Evolutionary conservation across 176 grass and related monocot species (phyloP).

Genomic region (Tuctoria greenei): DNA sequence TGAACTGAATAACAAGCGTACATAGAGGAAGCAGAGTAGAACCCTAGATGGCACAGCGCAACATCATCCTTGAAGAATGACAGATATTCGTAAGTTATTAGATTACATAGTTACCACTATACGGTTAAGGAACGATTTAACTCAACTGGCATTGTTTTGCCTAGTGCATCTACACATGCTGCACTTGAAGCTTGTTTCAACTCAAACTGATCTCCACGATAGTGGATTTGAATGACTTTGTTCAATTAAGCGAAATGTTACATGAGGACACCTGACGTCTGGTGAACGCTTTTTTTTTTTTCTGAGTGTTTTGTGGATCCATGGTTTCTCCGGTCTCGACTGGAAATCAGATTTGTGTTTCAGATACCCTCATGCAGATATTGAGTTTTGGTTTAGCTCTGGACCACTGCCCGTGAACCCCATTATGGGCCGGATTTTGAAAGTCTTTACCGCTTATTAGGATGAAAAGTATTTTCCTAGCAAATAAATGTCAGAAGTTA

Average conservation of each 20-base stretch:
- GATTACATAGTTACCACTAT: constrained; percentile 42
- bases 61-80: constrained; percentile 28
- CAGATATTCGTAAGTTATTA: constrained; percentile 32
- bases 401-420: background rate
- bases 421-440: background rate
- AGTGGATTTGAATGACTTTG: constrained; percentile 38
- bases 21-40: constrained; percentile 57
- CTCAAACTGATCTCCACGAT: constrained; percentile 32
- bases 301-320: too few relatives aligned
- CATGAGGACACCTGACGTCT: background rate
- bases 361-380: too few relatives aligned
- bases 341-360: too few relatives aligned
- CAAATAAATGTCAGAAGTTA: too few relatives aligned
- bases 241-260: constrained; percentile 29
- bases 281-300: background rate
- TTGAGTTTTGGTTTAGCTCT: too few relatives aligned
- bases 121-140: too few relatives aligned
- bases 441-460: background rate
- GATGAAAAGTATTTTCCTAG: too few relatives aligned
- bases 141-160: constrained; percentile 32
- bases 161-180: constrained; percentile 25
- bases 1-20: constrained; percentile 51
- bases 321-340: too few relatives aligned
- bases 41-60: constrained; percentile 24
- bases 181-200: constrained; percentile 28